Evolutionary conservation across 495 filamentous ascomycete genomes (phyloP), one percentile per base, ranked within the genome.

Genomic region (Hamigera avellanea): DNA sequence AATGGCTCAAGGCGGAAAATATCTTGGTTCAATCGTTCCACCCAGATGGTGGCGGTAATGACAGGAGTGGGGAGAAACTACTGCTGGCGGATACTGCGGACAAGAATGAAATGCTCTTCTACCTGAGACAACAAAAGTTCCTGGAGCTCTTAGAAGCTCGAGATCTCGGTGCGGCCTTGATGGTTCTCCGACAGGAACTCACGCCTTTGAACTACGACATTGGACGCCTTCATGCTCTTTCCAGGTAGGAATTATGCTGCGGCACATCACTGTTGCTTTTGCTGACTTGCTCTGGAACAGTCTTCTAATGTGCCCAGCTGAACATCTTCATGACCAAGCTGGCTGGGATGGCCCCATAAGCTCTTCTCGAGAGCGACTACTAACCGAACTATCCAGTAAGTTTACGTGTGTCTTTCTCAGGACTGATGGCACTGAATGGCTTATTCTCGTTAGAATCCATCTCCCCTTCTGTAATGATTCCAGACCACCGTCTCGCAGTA

Each of bases 391-490:
- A 16, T 93, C 88, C 33, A 83, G 86, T 94, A 60, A 57, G 78
- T 61, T 35, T 33, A 26, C 9, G n/a, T 34, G 2, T 9, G 23
- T 10, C 17, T 14, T 15, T 6, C 26, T 14, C 26, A 35, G 14
- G 6, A 3, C 31, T 33, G 28, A n/a, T n/a, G 5, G 28, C 12
- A 15, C 18, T 35, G 14, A n/a, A 19, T 32, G 13, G 15, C 33
- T 35, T n/a, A 35, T 35, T 9, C 17, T 9, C 9, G 19, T 12
- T 38, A 93, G 86, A 71, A 64, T 94, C 75, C 21, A 93, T 99
- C 40, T 93, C 93, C 3, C 91, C 91, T 1, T 87, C 86, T n/a
- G 83, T 94, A 16, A 96, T 99, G 93, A 84, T 99, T 33, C 93
- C 91, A 4, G 83, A 93, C 46, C 85, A 93, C 55, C 83, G 91